phyloP scores from a whole-genome alignment of 2,329 filamentous ascomycete species.

The Hypoxylon sp. region DNA sequence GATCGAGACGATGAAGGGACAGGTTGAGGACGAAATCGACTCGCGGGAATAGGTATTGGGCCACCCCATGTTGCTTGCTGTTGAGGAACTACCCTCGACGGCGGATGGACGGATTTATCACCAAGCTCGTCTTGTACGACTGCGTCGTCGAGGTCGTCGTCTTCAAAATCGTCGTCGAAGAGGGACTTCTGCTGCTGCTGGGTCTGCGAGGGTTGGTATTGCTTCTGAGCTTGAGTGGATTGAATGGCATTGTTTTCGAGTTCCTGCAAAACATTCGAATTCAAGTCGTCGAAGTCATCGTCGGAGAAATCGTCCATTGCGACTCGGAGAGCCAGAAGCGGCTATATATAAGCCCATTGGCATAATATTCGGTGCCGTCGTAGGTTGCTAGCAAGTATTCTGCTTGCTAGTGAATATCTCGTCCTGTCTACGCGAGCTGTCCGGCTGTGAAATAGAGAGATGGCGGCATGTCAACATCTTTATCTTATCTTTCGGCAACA shows the following conservation, averaged over 20 bases:
- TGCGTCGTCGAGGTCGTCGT: constrained; percentile 66
- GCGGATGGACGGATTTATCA: constrained; percentile 21
- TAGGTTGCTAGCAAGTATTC: constrained; percentile 5
- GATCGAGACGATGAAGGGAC: constrained; percentile 23
- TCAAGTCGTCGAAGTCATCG: constrained; percentile 68
- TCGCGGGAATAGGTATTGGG: constrained; percentile 35
- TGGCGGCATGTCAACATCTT: background rate
- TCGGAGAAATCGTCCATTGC: constrained; percentile 67
- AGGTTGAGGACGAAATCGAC: constrained; percentile 36
- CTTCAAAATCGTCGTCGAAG: constrained; percentile 57
- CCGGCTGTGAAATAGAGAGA: too few species aligned
- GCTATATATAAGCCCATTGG: constrained; percentile 39
- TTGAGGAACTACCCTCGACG: constrained; percentile 29
- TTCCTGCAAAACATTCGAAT: constrained; percentile 64
- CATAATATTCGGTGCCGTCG: constrained; percentile 4
- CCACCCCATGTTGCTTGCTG: constrained; percentile 37
- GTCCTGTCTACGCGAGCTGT: too few species aligned
- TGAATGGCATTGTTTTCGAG: constrained; percentile 71
- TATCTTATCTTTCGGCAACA: too few species aligned
- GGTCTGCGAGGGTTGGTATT: constrained; percentile 35
- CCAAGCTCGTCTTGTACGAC: constrained; percentile 58
- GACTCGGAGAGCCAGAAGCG: constrained; percentile 48
- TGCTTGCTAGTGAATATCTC: constrained; percentile 5
- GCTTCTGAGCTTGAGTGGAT: constrained; percentile 60
- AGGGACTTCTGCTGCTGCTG: constrained; percentile 31